These are phyloP conservation scores for Coemansia pectinata DNA, from an alignment of 192 early-diverging fungal species.

Conservation along the genomic window DNA sequence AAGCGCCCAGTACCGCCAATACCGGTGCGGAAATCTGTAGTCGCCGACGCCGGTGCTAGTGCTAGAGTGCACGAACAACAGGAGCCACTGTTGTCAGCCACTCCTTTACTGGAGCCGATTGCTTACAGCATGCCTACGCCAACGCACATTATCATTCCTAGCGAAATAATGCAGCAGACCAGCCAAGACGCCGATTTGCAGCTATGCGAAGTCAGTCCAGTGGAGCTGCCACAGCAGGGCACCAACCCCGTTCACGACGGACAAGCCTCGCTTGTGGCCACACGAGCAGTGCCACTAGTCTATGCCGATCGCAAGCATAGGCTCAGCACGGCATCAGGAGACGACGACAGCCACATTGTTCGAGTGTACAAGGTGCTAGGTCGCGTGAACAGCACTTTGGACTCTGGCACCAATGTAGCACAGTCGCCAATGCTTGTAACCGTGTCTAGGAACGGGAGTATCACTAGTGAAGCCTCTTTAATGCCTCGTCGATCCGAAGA, in stretches of 20 bases:
- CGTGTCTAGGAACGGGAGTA: slow-evolving; percentile 39
- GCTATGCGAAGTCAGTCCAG: not conserved
- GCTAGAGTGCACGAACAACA: not conserved
- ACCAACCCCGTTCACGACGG: not conserved
- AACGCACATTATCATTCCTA: not conserved
- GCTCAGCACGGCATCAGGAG: slow-evolving; percentile 18
- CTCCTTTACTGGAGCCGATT: not conserved
- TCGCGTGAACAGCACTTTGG: not conserved
- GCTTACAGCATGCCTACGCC: not conserved
- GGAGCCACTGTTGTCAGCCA: not conserved
- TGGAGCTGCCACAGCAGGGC: not conserved
- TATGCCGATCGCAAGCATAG: not conserved
- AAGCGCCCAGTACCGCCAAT: slow-evolving; percentile 2
- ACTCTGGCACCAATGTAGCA: slow-evolving; percentile 11
- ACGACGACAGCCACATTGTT: slow-evolving; percentile 13
- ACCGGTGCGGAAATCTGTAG: slow-evolving; percentile 8
- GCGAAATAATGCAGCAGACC: slow-evolving; percentile 1
- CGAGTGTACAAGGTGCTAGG: slow-evolving; percentile 14
- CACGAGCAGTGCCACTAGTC: not conserved
- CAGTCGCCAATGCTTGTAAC: slow-evolving; percentile 37
- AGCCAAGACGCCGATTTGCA: not conserved
- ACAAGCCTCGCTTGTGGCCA: not conserved
- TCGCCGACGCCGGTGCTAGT: not conserved
- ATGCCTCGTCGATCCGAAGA: slow-evolving; percentile 17
- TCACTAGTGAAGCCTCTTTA: slow-evolving; percentile 21